Base-by-base conservation (phyloP, 2,329 filamentous ascomycete species). In the Beauveria asiatica region DNA sequence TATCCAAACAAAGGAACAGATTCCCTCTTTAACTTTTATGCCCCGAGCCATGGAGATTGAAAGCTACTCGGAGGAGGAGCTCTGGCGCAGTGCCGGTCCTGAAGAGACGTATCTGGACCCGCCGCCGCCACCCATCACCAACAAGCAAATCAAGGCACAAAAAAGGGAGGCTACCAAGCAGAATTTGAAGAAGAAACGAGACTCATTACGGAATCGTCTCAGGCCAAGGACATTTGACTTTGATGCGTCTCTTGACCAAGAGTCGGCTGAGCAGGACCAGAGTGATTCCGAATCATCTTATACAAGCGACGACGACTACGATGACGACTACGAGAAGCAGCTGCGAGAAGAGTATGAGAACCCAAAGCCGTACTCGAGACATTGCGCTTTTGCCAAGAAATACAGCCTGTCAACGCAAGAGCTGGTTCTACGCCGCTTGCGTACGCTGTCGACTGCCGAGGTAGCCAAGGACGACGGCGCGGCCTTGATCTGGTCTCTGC, bases 371-470 rank as follows among this genome's bases (percentile, higher is more conserved):
- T 62, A 65, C 9, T 55, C 60, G 4, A 64, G 57, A 33, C 65
- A 70, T 39, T 61, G 69, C 2, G 67, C 68, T 46, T 69, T 69
- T 62, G 68, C 69, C 0, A 60, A 67, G 3, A 70, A 70, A 46
- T 67, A 70, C 27, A 61, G 64, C 1, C 30, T 69, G 0, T 63
- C 66, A 0, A 70, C 67, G 0, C 52, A 62, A 30, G 63, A 69
- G 5, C 60, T 70, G 3, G 55, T 68, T 11, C 64, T 60, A 1
- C 66, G 66, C n/a, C 65, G 67, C 27, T 51, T 70, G 37, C 60
- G 56, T 21, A 62, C 51, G 2, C 57, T 66, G 10, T 49, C 64
- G 1, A 60, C 62, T 0, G 54, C 45, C 5, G 57, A 62, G 0
- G 25, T 69, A 1, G 17, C 37, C 3, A 21, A 55, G 2, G 44